Evolutionary conservation across 208 protist species (phyloP).

Genomic region (Crithidia brevicula): DNA sequence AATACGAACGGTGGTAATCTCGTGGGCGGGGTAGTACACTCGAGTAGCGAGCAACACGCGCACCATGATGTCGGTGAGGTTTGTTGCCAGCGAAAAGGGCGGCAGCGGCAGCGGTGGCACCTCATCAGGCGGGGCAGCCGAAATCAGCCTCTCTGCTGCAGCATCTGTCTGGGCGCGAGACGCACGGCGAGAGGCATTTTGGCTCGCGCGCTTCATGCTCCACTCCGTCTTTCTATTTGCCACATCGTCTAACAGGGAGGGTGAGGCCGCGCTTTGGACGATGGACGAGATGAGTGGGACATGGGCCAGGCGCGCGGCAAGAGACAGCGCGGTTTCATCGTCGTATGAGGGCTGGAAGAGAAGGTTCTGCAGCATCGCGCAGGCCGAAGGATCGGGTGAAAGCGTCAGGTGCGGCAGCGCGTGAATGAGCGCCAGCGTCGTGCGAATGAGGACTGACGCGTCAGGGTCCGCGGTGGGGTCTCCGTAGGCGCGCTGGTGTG

Average conservation of each 20-base stretch:
- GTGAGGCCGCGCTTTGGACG: conserved; percentile 22
- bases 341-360: conserved; percentile 43
- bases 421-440: conserved; percentile 20
- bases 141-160: not conserved
- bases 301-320: conserved; percentile 64
- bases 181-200: not conserved
- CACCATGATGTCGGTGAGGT: conserved; percentile 33
- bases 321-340: conserved; percentile 61
- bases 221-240: not conserved
- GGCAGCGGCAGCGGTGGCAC: not conserved
- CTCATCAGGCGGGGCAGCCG: not conserved
- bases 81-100: conserved; percentile 19
- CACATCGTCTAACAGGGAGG: not conserved
- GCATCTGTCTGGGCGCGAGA: too few relatives aligned
- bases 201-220: conserved; percentile 8
- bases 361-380: conserved; percentile 10
- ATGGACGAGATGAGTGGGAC: conserved; percentile 48
- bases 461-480: conserved; percentile 42
- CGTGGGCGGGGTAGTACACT: conserved; percentile 72
- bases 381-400: not conserved
- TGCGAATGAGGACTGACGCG: conserved; percentile 34
- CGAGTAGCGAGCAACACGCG: conserved; percentile 57
- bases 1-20: conserved; percentile 51
- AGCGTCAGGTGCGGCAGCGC: conserved; percentile 1
- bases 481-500: conserved; percentile 14